Evolutionary conservation across 805 yeast species (phyloP).

Genomic region (Wickerhamiella spandovensis): DNA sequence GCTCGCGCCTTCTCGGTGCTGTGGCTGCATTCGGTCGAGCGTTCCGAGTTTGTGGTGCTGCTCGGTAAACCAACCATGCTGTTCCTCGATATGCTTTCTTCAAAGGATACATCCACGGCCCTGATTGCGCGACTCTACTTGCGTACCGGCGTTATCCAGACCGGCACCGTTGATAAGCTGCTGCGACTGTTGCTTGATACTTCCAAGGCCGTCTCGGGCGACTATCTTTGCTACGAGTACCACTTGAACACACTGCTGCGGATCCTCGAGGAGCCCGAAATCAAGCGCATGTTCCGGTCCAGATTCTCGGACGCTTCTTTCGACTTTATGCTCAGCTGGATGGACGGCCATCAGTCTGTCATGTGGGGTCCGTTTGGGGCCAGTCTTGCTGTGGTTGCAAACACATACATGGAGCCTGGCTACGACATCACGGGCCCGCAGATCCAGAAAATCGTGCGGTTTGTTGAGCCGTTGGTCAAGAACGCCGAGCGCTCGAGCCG

Average conservation of each 20-base stretch:
- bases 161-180: constrained; percentile 47
- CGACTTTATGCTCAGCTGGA: constrained; percentile 12
- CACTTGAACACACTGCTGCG: constrained; percentile 40
- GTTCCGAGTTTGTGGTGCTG: constrained; percentile 29
- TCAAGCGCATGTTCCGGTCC: constrained; percentile 6
- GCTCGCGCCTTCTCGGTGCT: constrained; percentile 46
- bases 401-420: constrained; percentile 9
- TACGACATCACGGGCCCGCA: not conserved
- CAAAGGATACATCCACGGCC: not conserved
- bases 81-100: constrained; percentile 42
- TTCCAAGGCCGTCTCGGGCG: constrained; percentile 32
- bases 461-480: constrained; percentile 7
- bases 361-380: constrained; percentile 1
- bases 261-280: constrained; percentile 27
- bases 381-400: constrained; percentile 7
- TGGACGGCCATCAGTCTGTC: constrained; percentile 5
- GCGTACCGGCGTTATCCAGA: constrained; percentile 10
- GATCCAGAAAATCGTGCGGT: constrained; percentile 2
- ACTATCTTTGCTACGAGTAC: constrained; percentile 50
- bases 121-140: constrained; percentile 5
- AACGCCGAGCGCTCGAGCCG: not conserved
- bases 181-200: constrained; percentile 41
- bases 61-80: constrained; percentile 53
- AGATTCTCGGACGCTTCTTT: constrained; percentile 7
- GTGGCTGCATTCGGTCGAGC: constrained; percentile 63